phyloP scores from a whole-genome alignment of 768 basidiomycete genomes.

The Tricholoma furcatifolium region DNA sequence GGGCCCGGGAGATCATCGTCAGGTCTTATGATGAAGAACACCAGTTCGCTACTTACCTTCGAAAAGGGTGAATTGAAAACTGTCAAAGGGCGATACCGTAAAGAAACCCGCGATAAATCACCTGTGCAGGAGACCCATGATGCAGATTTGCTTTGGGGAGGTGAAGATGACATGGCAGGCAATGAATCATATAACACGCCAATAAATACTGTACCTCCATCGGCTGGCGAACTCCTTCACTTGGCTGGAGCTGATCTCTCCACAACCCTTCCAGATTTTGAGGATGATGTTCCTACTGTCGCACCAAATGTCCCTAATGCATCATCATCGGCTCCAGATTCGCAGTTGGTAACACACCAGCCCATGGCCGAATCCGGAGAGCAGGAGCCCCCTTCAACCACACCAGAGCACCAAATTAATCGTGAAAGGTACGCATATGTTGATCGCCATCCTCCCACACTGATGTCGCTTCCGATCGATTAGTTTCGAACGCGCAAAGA shows the following conservation, averaged over 20 bases:
- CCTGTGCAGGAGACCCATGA: background rate
- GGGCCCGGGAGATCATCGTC: conserved; percentile 54
- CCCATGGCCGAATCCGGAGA: too few relatives aligned
- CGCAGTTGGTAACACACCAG: background rate
- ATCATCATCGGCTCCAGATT: background rate
- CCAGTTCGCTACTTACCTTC: conserved; percentile 53
- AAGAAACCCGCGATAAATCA: background rate
- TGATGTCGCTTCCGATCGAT: conserved; percentile 5
- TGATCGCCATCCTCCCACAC: background rate
- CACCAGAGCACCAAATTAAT: conserved; percentile 5
- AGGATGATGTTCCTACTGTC: conserved; percentile 32
- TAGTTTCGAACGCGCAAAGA: conserved; percentile 43
- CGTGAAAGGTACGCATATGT: conserved; percentile 25
- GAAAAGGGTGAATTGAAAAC: conserved; percentile 52
- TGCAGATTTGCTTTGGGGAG: conserved; percentile 8
- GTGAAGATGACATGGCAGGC: conserved; percentile 17
- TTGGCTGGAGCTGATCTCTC: conserved; percentile 45
- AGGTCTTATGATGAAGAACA: conserved; percentile 36
- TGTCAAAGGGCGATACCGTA: conserved; percentile 43
- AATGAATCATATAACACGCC: conserved; percentile 1
- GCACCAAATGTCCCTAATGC: background rate
- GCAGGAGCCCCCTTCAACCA: background rate
- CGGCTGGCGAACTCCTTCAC: conserved; percentile 45
- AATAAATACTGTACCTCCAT: conserved; percentile 23
- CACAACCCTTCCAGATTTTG: conserved; percentile 54